A percentile compares a stretch with the other conserved stretches of the same genome.
phyloP scores from a whole-genome alignment of 345 rosid species.

The Eutrema yunnanense region DNA sequence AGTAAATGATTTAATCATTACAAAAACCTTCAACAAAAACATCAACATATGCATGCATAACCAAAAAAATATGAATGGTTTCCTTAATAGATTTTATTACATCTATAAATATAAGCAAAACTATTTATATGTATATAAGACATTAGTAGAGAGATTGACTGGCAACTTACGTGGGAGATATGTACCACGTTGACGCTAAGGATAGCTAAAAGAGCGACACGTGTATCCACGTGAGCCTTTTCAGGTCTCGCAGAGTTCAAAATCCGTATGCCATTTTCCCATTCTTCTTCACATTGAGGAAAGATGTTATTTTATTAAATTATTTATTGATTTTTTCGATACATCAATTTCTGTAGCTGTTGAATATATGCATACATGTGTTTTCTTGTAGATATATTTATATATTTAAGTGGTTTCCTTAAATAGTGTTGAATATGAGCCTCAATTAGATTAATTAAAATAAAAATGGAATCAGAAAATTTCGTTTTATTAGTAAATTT shows the following conservation, averaged over 20 bases:
- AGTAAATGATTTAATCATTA: too few species aligned
- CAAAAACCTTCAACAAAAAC: too few species aligned
- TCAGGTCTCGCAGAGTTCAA: constrained; percentile 20
- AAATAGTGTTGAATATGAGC: too few species aligned
- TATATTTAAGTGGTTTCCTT: not conserved
- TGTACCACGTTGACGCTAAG: constrained; percentile 29
- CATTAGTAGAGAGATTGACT: not conserved
- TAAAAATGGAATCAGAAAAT: too few species aligned
- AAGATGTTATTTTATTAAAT: not conserved
- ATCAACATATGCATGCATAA: too few species aligned
- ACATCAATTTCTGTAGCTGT: constrained; percentile 18
- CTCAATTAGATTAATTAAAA: too few species aligned
- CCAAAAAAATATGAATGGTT: too few species aligned
- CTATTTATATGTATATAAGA: too few species aligned
- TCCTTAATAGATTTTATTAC: too few species aligned
- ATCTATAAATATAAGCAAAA: too few species aligned
- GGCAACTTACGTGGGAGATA: constrained; percentile 15
- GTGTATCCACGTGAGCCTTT: constrained; percentile 17
- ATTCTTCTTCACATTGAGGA: constrained; percentile 21
- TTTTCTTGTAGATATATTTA: not conserved
- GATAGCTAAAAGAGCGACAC: constrained; percentile 1
- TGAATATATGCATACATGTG: not conserved
- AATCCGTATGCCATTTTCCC: not conserved
- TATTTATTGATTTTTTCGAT: not conserved
- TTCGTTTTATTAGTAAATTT: too few species aligned